These are phyloP conservation scores for Hypomontagnella submonticulosa DNA, from an alignment of 495 filamentous ascomycete species.

Conservation along the genomic window DNA sequence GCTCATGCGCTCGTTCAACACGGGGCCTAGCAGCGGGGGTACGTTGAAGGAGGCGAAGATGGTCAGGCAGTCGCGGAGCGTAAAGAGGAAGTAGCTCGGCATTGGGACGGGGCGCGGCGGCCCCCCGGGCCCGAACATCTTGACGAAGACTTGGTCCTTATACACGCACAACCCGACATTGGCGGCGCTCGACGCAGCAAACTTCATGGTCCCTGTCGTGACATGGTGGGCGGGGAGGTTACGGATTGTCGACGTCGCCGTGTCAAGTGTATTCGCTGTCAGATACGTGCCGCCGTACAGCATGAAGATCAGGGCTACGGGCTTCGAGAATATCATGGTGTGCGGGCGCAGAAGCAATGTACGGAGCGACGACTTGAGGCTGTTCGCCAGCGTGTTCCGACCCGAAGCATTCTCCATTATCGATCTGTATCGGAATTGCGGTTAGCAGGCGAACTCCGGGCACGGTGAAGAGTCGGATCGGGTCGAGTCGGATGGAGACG, in stretches of 20 bases:
- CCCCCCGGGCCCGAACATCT: slow-evolving; percentile 75
- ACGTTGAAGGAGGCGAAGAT: slow-evolving; percentile 96
- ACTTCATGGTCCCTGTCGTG: slow-evolving; percentile 82
- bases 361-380: slow-evolving; percentile 70
- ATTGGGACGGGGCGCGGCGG: slow-evolving; percentile 65
- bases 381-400: slow-evolving; percentile 73
- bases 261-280: slow-evolving; percentile 90
- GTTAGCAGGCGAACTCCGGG: slow-evolving; percentile 26
- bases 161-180: slow-evolving; percentile 93
- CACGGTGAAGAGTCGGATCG: slow-evolving; percentile 7
- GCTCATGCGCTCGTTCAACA: slow-evolving; percentile 64
- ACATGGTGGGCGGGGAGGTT: slow-evolving; percentile 65
- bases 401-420: slow-evolving; percentile 97
- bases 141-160: slow-evolving; percentile 90
- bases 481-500: slow-evolving; percentile 34
- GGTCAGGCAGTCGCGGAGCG: slow-evolving; percentile 85
- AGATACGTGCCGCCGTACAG: slow-evolving; percentile 93
- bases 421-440: slow-evolving; percentile 62
- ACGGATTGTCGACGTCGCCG: slow-evolving; percentile 72
- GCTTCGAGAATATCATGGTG: slow-evolving; percentile 77
- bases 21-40: slow-evolving; percentile 78
- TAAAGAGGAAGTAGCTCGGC: slow-evolving; percentile 81
- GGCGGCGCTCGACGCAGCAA: slow-evolving; percentile 80
- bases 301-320: slow-evolving; percentile 87
- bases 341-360: slow-evolving; percentile 75